phyloP scores from a whole-genome alignment of 2,329 filamentous ascomycete genomes.

The Coniochaeta ligniaria region DNA sequence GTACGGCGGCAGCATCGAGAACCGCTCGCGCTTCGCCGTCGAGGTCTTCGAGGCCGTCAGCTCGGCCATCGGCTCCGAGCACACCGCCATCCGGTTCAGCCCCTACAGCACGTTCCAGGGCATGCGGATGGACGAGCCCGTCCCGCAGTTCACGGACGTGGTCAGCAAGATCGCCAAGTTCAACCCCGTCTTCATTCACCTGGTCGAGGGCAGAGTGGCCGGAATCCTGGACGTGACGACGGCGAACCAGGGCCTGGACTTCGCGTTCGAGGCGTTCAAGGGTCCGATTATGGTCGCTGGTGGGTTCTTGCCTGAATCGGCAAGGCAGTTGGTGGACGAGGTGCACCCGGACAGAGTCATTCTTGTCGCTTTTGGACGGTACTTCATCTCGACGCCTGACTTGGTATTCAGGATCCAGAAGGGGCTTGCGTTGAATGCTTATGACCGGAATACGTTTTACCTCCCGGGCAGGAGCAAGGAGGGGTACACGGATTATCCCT shows the following conservation, averaged over 20 bases:
- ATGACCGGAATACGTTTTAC: slow-evolving; percentile 30
- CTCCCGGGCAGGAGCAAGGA: slow-evolving; percentile 8
- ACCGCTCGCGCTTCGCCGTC: slow-evolving; percentile 40
- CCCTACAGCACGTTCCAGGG: slow-evolving; percentile 51
- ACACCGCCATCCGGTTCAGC: slow-evolving; percentile 43
- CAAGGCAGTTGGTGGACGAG: slow-evolving; percentile 13
- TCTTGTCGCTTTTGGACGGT: slow-evolving; percentile 27
- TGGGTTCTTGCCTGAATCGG: slow-evolving; percentile 14
- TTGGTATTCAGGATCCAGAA: slow-evolving; percentile 28
- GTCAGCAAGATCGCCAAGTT: slow-evolving; percentile 39
- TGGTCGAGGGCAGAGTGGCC: slow-evolving; percentile 40
- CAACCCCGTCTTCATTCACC: slow-evolving; percentile 47
- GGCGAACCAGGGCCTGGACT: slow-evolving; percentile 15
- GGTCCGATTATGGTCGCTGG: slow-evolving; percentile 18
- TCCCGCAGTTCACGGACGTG: slow-evolving; percentile 54
- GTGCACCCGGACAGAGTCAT: slow-evolving; percentile 12
- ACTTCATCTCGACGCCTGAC: slow-evolving; percentile 34
- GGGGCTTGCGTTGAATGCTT: slow-evolving; percentile 22
- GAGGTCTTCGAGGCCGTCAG: slow-evolving; percentile 45
- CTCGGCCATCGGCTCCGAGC: slow-evolving; percentile 40
- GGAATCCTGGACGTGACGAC: slow-evolving; percentile 7
- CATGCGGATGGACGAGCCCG: slow-evolving; percentile 50
- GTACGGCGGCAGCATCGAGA: slow-evolving; percentile 49
- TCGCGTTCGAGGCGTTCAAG: slow-evolving; percentile 16
- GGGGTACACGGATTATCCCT: slow-evolving; percentile 29